Evolutionary conservation across 768 basidiomycete genomes (phyloP), one percentile per base, ranked within the genome.

Genomic region (Calvatia gigantea): DNA sequence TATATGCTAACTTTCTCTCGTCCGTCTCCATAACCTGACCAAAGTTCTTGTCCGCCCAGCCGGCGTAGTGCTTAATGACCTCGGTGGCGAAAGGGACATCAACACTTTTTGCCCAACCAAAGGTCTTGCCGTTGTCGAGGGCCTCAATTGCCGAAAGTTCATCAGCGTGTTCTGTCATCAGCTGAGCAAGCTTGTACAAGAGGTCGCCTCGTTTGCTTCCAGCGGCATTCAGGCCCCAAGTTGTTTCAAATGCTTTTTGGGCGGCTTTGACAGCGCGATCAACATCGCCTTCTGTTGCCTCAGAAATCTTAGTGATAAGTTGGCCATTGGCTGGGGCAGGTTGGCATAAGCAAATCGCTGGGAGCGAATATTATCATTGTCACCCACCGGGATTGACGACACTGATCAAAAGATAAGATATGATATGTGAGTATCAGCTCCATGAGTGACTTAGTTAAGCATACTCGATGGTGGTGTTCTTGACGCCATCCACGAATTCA

Each of bases 31-130:
- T 82, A 7, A 81, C 82, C 66, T 88, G 81, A 8, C 87, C 89
- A 2, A 76, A 73, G 51, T 85, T 69, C 73, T 94, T 94, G 75
- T 93, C 93, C 27, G 91, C 88, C 84, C 88, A 89, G 27, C 92
- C 93, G 44, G 84, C 89, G 62, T 87, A 94, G 72, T 93, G 94
- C 35, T 81, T 75, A 57, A 91, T 68, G 45, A 74, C 73, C 25
- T 66, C 74, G 52, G 83, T 75, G 2, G 77, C 68, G 51, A 69
- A 69, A 2, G 64, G 58, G 3, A 89, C 67, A 60, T 89, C 88
- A 0, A 63, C 68, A 12, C 65, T 70, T 58, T 72, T 80, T 25
- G 82, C 73, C 67, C 69, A 72, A 6, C 32, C 39, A 63, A 79
- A 86, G 1, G 82, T 77, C 68, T 86, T 88, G 75, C 81, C 80